Conservation (phyloP, 306 rosid species). For the Prunus dulcis region DNA sequence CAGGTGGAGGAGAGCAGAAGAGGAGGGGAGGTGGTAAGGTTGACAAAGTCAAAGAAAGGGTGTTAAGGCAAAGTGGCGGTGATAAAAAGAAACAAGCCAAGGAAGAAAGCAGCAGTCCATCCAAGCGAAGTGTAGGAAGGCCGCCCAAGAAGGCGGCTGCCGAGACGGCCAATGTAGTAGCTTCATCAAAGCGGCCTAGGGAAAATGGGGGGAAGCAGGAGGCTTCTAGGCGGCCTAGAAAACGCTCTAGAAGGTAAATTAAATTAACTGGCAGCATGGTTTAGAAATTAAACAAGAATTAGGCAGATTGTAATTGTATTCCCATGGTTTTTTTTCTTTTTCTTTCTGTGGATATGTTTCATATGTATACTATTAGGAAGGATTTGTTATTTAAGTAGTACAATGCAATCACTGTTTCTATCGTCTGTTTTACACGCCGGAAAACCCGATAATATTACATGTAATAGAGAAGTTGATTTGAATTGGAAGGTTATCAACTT, state of each 20-base stretch:
- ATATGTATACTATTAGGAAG: background rate
- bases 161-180: conserved; percentile 31
- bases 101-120: conserved; percentile 45
- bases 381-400: background rate
- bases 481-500: too few species aligned
- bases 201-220: conserved; percentile 51
- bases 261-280: background rate
- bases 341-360: background rate
- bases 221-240: conserved; percentile 51
- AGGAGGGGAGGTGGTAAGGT: conserved; percentile 21
- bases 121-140: conserved; percentile 74
- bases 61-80: conserved; percentile 35
- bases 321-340: background rate
- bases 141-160: conserved; percentile 58
- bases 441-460: too few species aligned
- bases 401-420: background rate
- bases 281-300: background rate
- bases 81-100: conserved; percentile 45
- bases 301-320: background rate
- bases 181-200: conserved; percentile 56
- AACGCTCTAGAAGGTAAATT: conserved; percentile 53
- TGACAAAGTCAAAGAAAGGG: conserved; percentile 41
- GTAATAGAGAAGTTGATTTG: too few species aligned
- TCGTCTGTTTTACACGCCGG: background rate
- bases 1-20: conserved; percentile 52